phyloP scores from a whole-genome alignment of 257 asterid genomes.

The Jaltomata sinuosa region DNA sequence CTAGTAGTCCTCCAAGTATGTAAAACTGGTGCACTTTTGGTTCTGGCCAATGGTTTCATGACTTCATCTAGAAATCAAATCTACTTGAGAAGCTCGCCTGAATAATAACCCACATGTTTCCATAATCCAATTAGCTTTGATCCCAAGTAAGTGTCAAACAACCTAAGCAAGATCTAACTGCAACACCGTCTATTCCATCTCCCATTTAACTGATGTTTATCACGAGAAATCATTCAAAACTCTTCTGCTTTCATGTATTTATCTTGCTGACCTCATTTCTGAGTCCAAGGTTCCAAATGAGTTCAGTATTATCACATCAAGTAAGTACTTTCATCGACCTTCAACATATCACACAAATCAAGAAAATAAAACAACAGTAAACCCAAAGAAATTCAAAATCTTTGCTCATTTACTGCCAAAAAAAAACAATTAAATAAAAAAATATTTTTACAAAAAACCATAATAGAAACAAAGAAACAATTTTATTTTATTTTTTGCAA shows the following conservation, averaged over 20 bases:
- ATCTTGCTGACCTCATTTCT: not conserved
- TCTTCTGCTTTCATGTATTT: not conserved
- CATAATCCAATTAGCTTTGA: not conserved
- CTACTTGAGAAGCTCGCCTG: not conserved
- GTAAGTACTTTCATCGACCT: not conserved
- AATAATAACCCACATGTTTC: not conserved
- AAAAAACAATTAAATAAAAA: too few relatives aligned
- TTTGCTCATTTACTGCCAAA: not conserved
- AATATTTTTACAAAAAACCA: not conserved
- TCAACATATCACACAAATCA: not conserved
- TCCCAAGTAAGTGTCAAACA: not conserved
- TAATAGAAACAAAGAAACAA: not conserved
- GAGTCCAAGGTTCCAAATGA: not conserved
- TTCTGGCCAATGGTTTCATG: not conserved
- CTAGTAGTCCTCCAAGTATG: not conserved
- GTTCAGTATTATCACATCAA: not conserved
- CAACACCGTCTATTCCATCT: not conserved
- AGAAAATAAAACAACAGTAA: not conserved
- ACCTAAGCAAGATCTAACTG: not conserved
- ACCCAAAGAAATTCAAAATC: not conserved
- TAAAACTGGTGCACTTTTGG: not conserved
- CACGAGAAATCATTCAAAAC: not conserved
- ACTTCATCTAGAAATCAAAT: not conserved
- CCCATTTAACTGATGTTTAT: not conserved
- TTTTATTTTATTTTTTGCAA: not conserved